Evolutionary conservation across 345 rosid species (phyloP).

Genomic region (Gossypium anomalum): DNA sequence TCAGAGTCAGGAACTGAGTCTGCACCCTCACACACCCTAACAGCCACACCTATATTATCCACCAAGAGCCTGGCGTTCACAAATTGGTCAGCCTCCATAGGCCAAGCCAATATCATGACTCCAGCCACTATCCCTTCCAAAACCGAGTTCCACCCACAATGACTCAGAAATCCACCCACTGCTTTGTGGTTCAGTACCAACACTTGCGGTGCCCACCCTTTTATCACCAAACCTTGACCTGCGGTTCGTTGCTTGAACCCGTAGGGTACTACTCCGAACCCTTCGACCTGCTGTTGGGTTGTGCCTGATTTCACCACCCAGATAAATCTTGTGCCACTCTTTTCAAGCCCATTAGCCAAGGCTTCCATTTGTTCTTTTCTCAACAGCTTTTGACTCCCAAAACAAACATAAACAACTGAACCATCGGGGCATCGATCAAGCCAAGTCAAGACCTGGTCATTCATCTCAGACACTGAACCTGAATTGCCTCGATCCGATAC

Average conservation of each 20-base stretch:
- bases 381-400: slow-evolving; percentile 57
- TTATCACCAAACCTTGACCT: slow-evolving; percentile 38
- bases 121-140: slow-evolving; percentile 50
- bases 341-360: slow-evolving; percentile 50
- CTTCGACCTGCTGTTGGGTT: slow-evolving; percentile 13
- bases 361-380: slow-evolving; percentile 40
- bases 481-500: not conserved
- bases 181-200: slow-evolving; percentile 45
- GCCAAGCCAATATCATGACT: slow-evolving; percentile 51
- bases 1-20: slow-evolving; percentile 51
- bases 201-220: slow-evolving; percentile 60
- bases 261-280: slow-evolving; percentile 27
- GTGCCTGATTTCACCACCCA: slow-evolving; percentile 53
- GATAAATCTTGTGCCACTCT: slow-evolving; percentile 41
- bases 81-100: slow-evolving; percentile 71
- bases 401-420: slow-evolving; percentile 57
- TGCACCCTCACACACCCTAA: slow-evolving; percentile 36
- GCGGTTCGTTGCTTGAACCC: slow-evolving; percentile 40
- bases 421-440: slow-evolving; percentile 50
- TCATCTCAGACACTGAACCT: not conserved
- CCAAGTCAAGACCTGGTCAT: slow-evolving; percentile 31
- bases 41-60: slow-evolving; percentile 50
- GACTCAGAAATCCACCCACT: slow-evolving; percentile 61
- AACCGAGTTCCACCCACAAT: slow-evolving; percentile 75
- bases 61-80: slow-evolving; percentile 46